These are phyloP conservation scores for Alloteropsis semialata DNA, from an alignment of 176 grass and related monocot species.

Conservation along the genomic window DNA sequence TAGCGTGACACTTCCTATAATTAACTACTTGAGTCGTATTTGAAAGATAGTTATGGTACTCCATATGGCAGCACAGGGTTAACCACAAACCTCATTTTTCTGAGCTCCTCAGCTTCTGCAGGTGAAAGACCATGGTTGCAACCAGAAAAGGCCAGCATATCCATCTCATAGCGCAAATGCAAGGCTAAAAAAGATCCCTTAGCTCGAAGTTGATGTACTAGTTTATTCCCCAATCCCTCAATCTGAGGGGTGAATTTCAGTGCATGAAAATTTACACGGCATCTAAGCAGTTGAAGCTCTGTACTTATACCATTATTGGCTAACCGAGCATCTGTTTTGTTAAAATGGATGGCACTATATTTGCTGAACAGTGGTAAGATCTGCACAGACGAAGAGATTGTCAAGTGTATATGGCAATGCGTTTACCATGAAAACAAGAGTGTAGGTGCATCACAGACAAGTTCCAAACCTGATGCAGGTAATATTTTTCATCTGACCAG, in stretches of 20 bases:
- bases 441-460: not conserved
- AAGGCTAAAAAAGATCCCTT: slow-evolving; percentile 76
- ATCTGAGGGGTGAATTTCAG: slow-evolving; percentile 88
- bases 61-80: not conserved
- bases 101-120: slow-evolving; percentile 84
- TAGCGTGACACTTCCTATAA: not conserved
- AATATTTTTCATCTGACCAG: slow-evolving; percentile 98
- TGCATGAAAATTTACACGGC: slow-evolving; percentile 82
- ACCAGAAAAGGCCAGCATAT: slow-evolving; percentile 98
- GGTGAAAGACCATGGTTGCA: slow-evolving; percentile 81
- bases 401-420: not conserved
- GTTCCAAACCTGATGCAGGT: slow-evolving; percentile 79
- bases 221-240: slow-evolving; percentile 65
- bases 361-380: slow-evolving; percentile 90
- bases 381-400: slow-evolving; percentile 44
- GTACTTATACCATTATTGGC: slow-evolving; percentile 77
- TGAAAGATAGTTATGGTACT: not conserved
- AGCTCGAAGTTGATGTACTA: slow-evolving; percentile 55
- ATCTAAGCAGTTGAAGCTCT: slow-evolving; percentile 82
- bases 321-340: slow-evolving; percentile 90
- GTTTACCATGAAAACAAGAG: slow-evolving; percentile 1
- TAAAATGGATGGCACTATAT: slow-evolving; percentile 85
- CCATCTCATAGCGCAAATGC: slow-evolving; percentile 98
- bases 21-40: not conserved
- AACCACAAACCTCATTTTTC: slow-evolving; percentile 72